Percentiles rank a stretch among this genome's conserved stretches.
phyloP scores from a whole-genome alignment of 2,329 filamentous ascomycete species.

The Pestalotiopsis sp. region DNA sequence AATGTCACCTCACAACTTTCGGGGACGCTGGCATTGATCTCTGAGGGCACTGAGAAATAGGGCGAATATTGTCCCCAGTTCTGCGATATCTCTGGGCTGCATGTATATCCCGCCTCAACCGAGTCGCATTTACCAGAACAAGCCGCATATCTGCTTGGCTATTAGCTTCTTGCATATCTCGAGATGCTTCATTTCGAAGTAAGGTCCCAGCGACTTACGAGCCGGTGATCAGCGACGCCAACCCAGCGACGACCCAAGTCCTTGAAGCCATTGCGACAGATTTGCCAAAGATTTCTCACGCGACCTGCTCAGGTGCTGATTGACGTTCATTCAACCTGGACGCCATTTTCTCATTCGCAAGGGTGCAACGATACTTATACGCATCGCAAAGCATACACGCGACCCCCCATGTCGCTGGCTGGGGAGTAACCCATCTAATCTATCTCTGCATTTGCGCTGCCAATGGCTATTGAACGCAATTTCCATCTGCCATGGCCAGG shows the following conservation, averaged over 20 bases:
- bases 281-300: background rate
- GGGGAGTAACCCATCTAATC: background rate
- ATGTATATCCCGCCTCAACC: slow-evolving; percentile 61
- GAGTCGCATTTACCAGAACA: slow-evolving; percentile 49
- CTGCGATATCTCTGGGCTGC: slow-evolving; percentile 62
- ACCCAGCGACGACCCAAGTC: background rate
- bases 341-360: background rate
- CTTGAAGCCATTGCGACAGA: background rate
- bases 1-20: slow-evolving; percentile 75
- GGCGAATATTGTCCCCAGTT: slow-evolving; percentile 89
- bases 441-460: no score
- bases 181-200: background rate
- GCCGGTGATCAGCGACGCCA: background rate
- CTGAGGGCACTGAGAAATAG: slow-evolving; percentile 74
- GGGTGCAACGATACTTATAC: background rate
- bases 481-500: background rate
- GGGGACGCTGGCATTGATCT: slow-evolving; percentile 63
- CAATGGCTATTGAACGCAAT: background rate
- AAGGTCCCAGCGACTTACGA: background rate
- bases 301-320: background rate
- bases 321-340: background rate
- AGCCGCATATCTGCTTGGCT: background rate
- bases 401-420: background rate
- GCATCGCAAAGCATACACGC: background rate
- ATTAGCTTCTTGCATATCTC: background rate